Percentiles rank a stretch among this genome's conserved stretches.
Conservation (phyloP, 495 filamentous ascomycete species). For the Podospora pseudocomata region DNA sequence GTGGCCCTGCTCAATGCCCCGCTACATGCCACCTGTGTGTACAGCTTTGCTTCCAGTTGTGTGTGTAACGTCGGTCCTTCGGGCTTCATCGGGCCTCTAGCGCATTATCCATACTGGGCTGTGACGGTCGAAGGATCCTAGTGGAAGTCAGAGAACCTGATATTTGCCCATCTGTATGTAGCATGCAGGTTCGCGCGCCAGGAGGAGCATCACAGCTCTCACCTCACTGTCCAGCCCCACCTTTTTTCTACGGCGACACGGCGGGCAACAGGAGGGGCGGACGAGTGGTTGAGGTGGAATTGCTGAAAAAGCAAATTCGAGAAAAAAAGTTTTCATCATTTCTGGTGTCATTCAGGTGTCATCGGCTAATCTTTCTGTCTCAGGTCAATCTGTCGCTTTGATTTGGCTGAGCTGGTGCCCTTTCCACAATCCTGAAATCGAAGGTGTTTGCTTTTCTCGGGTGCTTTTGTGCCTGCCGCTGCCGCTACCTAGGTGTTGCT, state of each 20-base stretch:
- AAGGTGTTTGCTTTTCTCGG: neutral
- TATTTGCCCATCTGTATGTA: neutral
- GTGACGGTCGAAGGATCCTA: neutral
- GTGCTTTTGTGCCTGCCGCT: neutral
- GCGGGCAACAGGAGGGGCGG: too few species aligned
- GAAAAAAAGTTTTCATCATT: too few species aligned
- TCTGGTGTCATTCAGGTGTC: too few species aligned
- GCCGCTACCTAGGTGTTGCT: neutral
- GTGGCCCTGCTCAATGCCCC: neutral
- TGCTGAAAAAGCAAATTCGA: too few species aligned
- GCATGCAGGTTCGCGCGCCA: neutral
- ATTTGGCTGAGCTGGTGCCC: neutral
- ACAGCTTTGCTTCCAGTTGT: too few species aligned
- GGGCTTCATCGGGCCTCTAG: neutral
- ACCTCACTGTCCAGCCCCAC: too few species aligned
- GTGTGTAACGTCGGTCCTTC: neutral
- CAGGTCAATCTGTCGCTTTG: neutral
- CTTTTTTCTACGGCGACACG: too few species aligned
- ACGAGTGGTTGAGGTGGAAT: too few species aligned
- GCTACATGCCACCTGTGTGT: neutral
- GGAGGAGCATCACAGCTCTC: too few species aligned
- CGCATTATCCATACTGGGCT: neutral
- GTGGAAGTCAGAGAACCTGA: neutral
- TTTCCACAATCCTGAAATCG: neutral
- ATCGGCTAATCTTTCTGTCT: too few species aligned